Evolutionary conservation across 2,329 filamentous ascomycete genomes (phyloP).

Genomic region (Colletotrichum destructivum): DNA sequence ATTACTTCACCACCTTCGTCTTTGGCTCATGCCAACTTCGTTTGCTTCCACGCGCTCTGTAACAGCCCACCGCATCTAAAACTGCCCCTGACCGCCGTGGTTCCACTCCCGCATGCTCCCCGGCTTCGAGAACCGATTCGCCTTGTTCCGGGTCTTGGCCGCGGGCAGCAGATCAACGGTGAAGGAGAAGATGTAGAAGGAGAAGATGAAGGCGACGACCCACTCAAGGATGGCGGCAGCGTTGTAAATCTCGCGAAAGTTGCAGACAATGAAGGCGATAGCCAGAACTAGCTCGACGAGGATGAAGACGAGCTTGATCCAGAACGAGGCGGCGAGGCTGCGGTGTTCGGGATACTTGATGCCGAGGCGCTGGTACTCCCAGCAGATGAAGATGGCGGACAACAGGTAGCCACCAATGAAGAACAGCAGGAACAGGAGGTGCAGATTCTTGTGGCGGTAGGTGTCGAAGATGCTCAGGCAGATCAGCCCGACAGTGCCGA

Average conservation of each 20-base stretch:
- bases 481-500: constrained; percentile 86
- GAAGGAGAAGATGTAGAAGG: constrained; percentile 90
- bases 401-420: constrained; percentile 92
- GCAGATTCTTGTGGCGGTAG: constrained; percentile 73
- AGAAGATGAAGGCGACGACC: constrained; percentile 86
- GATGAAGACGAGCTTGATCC: constrained; percentile 89
- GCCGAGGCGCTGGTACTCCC: constrained; percentile 89
- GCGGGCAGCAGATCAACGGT: constrained; percentile 89
- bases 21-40: not conserved
- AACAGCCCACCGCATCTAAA: not conserved
- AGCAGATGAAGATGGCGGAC: constrained; percentile 89
- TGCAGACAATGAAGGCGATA: constrained; percentile 77
- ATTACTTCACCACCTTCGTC: not conserved
- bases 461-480: constrained; percentile 91
- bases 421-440: constrained; percentile 83
- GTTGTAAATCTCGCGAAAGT: constrained; percentile 68
- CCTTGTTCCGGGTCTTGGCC: constrained; percentile 68
- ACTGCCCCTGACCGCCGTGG: not conserved
- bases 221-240: constrained; percentile 84
- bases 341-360: constrained; percentile 80
- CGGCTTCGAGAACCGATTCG: constrained; percentile 37
- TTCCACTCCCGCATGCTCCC: constrained; percentile 25
- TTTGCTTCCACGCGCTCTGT: not conserved
- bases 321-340: constrained; percentile 85
- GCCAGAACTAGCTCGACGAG: constrained; percentile 82